A percentile compares a stretch with the other conserved stretches of the same genome.
Evolutionary conservation across 371 early-diverging fungal genomes (phyloP).

Genomic region (Basidiobolus meristosporus): DNA sequence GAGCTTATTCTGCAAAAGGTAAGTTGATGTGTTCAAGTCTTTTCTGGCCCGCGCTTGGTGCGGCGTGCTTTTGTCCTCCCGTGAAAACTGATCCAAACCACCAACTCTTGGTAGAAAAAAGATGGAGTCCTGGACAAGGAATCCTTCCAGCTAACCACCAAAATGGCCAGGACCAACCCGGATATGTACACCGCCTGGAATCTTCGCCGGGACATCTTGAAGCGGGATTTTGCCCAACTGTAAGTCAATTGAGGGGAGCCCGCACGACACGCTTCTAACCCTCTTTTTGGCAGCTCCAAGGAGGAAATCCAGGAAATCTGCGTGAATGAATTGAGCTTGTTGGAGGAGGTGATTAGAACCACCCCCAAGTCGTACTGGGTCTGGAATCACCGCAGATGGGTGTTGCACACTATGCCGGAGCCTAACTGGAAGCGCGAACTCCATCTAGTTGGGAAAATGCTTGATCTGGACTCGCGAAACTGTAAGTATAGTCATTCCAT

Average conservation of each 20-base stretch:
- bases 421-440: slow-evolving; percentile 71
- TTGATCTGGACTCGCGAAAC: slow-evolving; percentile 77
- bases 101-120: too few relatives aligned
- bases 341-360: slow-evolving; percentile 34
- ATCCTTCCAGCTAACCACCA: slow-evolving; percentile 39
- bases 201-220: slow-evolving; percentile 45
- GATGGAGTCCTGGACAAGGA: slow-evolving; percentile 17
- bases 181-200: slow-evolving; percentile 89
- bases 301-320: slow-evolving; percentile 6
- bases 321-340: slow-evolving; percentile 35
- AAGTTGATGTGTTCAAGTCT: too few relatives aligned
- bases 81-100: too few relatives aligned
- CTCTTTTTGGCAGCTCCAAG: not conserved
- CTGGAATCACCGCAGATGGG: slow-evolving; percentile 91
- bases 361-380: slow-evolving; percentile 85
- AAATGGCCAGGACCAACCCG: slow-evolving; percentile 56
- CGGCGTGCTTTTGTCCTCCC: too few relatives aligned
- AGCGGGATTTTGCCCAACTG: slow-evolving; percentile 14
- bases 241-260: slow-evolving; percentile 1
- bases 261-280: not conserved
- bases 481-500: slow-evolving; percentile 32
- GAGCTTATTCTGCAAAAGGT: too few relatives aligned
- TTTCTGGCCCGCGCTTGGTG: too few relatives aligned
- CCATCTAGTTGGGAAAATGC: slow-evolving; percentile 44
- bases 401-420: slow-evolving; percentile 44